phyloP scores from a whole-genome alignment of 345 rosid species.

The Eucalyptus dawsonii region DNA sequence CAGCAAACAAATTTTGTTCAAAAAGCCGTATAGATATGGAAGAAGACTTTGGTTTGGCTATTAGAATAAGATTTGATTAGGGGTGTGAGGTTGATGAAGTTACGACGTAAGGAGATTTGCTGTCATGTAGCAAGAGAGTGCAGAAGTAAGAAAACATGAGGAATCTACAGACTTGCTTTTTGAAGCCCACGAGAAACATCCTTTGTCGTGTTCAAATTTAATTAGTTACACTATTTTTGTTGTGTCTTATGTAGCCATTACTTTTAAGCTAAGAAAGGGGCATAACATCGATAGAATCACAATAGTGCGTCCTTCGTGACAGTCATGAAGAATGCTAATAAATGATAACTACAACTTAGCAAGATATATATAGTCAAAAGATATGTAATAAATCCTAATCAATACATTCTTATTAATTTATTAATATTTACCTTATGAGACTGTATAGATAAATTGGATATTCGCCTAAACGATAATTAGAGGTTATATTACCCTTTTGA shows the following conservation, averaged over 20 bases:
- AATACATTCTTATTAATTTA: rapidly evolving
- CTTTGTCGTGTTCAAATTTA: not conserved
- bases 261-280: no score
- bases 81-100: not conserved
- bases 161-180: not conserved
- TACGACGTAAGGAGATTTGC: not conserved
- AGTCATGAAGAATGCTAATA: no score
- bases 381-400: no score
- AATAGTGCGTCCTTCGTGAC: no score
- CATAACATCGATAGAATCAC: no score
- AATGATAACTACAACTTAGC: no score
- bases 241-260: not conserved
- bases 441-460: no score
- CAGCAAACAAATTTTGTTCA: not conserved
- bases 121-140: not conserved
- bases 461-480: no score
- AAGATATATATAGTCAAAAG: no score
- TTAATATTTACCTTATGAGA: no score
- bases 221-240: not conserved
- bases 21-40: not conserved
- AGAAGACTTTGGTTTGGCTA: not conserved
- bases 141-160: not conserved
- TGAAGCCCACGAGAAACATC: not conserved
- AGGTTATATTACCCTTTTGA: no score
- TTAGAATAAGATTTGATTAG: not conserved